phyloP scores from a whole-genome alignment of 1,284 basidiomycete genomes.

The Mycosarcoma mackinlayi region DNA sequence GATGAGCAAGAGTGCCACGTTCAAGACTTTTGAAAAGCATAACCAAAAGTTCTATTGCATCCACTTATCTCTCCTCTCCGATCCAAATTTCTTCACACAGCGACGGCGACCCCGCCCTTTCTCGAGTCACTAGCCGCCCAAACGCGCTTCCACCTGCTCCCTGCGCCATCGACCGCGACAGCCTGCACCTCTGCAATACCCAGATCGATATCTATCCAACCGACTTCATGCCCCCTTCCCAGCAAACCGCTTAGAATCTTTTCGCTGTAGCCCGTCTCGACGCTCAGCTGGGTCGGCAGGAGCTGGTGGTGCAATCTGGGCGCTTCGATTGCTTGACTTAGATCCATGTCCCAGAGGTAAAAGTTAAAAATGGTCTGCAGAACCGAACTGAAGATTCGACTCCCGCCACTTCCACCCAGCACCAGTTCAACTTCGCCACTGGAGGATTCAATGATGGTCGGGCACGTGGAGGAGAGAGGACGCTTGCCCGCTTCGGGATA shows the following conservation, averaged over 20 bases:
- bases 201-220: conserved; percentile 55
- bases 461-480: conserved; percentile 68
- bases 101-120: conserved; percentile 58
- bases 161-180: conserved; percentile 19
- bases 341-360: conserved; percentile 81
- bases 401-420: conserved; percentile 69
- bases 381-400: conserved; percentile 76
- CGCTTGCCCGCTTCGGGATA: conserved; percentile 69
- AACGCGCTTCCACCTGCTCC: conserved; percentile 19
- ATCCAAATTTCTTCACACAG: no score
- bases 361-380: conserved; percentile 82
- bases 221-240: conserved; percentile 49
- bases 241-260: conserved; percentile 38
- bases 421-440: conserved; percentile 68
- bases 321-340: conserved; percentile 82
- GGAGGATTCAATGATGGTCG: conserved; percentile 67
- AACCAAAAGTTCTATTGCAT: no score
- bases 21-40: no score
- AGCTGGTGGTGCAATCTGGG: conserved; percentile 89
- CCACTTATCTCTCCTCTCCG: background rate
- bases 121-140: conserved; percentile 57
- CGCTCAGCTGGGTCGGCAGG: conserved; percentile 46
- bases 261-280: conserved; percentile 54
- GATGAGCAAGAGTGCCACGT: no score
- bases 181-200: conserved; percentile 60